Percentiles rank a stretch among this genome's conserved stretches.
Conservation (phyloP, 331 rosid species). For the Quercus lobata region DNA sequence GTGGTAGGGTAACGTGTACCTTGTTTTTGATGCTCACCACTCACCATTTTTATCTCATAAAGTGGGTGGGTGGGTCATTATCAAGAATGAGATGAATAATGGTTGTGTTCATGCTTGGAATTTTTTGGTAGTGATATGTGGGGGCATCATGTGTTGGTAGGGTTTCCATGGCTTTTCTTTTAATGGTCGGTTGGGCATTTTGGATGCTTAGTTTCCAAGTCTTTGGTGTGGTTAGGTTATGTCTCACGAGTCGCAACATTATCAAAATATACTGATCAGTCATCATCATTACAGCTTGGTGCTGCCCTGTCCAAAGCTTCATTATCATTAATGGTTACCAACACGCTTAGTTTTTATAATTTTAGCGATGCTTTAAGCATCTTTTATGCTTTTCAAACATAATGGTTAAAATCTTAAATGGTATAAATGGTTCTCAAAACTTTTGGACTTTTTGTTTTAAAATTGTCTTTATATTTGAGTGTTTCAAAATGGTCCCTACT, state of each 20-base stretch:
- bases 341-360: not conserved
- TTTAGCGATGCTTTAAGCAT: not conserved
- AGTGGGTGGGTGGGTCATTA: conserved; percentile 25
- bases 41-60: not conserved
- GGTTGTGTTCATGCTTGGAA: not conserved
- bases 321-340: not conserved
- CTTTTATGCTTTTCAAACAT: not conserved
- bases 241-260: not conserved
- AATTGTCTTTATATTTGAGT: too few species aligned
- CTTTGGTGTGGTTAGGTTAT: conserved; percentile 3
- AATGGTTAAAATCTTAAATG: too few species aligned
- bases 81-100: conserved; percentile 3
- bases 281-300: not conserved
- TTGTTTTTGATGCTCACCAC: conserved; percentile 23
- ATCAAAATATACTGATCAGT: not conserved
- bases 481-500: too few species aligned
- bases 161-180: conserved; percentile 15
- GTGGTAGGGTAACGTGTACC: not conserved
- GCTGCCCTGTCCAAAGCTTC: not conserved
- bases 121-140: conserved; percentile 19
- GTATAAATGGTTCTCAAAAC: too few species aligned
- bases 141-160: conserved; percentile 19
- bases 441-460: too few species aligned
- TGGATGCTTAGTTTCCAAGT: conserved; percentile 12
- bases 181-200: conserved; percentile 12